Conservation (phyloP, 2,329 filamentous ascomycete genomes). For the Exophiala lecanii-corni region DNA sequence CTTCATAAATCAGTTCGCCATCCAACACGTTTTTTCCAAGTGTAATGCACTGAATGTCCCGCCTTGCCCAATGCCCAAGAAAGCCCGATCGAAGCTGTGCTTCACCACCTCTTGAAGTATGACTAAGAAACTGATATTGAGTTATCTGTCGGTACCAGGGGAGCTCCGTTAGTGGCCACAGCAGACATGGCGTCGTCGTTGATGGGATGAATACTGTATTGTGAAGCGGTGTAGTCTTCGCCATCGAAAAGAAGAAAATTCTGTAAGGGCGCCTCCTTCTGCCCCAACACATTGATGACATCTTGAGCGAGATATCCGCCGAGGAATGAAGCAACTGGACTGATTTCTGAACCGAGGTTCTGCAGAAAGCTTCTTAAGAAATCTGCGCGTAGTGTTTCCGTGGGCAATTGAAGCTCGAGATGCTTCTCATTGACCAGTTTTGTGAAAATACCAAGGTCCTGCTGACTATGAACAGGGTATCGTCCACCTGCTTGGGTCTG, state of each 20-base stretch:
- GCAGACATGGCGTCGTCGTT: constrained; percentile 32
- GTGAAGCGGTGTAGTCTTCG: constrained; percentile 68
- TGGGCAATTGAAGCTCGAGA: constrained; percentile 65
- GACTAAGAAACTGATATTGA: constrained; percentile 8
- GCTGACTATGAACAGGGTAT: constrained; percentile 51
- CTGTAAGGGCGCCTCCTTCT: constrained; percentile 89
- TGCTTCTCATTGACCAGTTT: constrained; percentile 73
- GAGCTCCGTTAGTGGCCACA: constrained; percentile 18
- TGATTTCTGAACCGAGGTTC: constrained; percentile 77
- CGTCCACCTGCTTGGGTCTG: constrained; percentile 54
- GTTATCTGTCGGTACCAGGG: constrained; percentile 11
- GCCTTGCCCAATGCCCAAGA: too few species aligned
- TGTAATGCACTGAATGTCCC: too few species aligned
- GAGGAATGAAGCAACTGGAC: constrained; percentile 81
- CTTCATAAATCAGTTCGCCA: too few species aligned
- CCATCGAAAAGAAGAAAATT: constrained; percentile 93
- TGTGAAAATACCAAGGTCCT: constrained; percentile 73
- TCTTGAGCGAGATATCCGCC: constrained; percentile 91
- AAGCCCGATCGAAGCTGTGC: too few species aligned
- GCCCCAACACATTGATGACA: constrained; percentile 90
- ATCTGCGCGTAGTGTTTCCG: constrained; percentile 62
- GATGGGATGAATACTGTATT: constrained; percentile 76
- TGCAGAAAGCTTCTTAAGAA: constrained; percentile 81
- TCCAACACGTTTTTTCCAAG: too few species aligned
- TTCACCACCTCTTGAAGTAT: too few species aligned